These are phyloP conservation scores for Cercis canadensis DNA, from an alignment of 306 rosid species.

Conservation along the genomic window DNA sequence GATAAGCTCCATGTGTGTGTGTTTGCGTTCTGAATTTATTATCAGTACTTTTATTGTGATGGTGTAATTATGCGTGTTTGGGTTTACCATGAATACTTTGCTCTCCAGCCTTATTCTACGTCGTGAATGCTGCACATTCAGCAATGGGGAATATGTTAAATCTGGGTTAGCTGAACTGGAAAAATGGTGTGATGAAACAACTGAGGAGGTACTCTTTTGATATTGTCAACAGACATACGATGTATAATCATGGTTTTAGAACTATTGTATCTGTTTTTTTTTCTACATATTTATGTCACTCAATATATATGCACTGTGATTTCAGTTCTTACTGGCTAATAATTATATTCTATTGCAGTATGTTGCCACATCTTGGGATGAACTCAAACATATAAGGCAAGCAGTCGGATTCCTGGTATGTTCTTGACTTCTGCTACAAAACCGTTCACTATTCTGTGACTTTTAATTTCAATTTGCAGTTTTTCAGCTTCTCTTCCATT, in stretches of 20 bases:
- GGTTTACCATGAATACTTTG: slow-evolving; percentile 41
- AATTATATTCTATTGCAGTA: too few species aligned
- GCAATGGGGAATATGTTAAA: slow-evolving; percentile 76
- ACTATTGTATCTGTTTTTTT: background rate
- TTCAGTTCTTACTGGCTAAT: too few species aligned
- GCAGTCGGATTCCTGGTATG: slow-evolving; percentile 88
- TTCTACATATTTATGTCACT: background rate
- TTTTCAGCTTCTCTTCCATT: too few species aligned
- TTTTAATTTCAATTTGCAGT: background rate
- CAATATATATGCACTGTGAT: too few species aligned
- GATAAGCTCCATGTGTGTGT: too few species aligned
- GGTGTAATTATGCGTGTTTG: slow-evolving; percentile 23
- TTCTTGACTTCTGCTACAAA: slow-evolving; percentile 29
- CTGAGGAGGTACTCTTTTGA: slow-evolving; percentile 62
- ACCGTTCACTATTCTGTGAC: slow-evolving; percentile 1
- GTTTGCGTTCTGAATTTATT: too few species aligned
- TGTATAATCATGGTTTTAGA: slow-evolving; percentile 4
- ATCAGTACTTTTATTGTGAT: slow-evolving; percentile 6
- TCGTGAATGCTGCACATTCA: slow-evolving; percentile 76
- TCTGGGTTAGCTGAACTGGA: slow-evolving; percentile 80
- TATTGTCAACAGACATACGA: background rate
- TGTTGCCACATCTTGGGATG: slow-evolving; percentile 82
- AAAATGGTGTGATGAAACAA: slow-evolving; percentile 72
- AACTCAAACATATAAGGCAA: slow-evolving; percentile 77
- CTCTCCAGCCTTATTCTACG: slow-evolving; percentile 71